Evolutionary conservation across 2,329 filamentous ascomycete genomes (phyloP), one percentile per base, ranked within the genome.

Genomic region (Colletotrichum spinosum): DNA sequence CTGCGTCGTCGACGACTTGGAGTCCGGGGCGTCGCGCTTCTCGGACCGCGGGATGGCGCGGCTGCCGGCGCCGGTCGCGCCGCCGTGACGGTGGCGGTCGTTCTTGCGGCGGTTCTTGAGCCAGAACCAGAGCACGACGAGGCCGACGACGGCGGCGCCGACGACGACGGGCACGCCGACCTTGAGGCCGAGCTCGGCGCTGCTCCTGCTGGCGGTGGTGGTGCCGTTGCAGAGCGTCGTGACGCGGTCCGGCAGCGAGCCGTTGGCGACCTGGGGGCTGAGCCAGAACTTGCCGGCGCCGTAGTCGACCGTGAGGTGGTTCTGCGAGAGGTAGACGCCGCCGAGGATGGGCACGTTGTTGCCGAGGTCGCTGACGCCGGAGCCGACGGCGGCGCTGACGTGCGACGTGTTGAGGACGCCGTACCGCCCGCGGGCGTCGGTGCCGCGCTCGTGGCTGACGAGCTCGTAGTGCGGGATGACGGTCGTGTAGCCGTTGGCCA

Each of bases 381-480:
- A 60, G 38, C 52, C 35, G 2, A 69, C 53, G 9, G 62, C 42
- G 11, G 67, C 64, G 38, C 50, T 55, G 9, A 69, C 55, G 2
- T 64, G 63, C 4, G 58, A 57, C 25, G 58, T 59, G 37, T 69
- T 68, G 9, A 54, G 15, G 3, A 69, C 58, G 8, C 58, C 52
- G 10, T 68, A 69, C 38, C 55, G 55, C 2, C 68, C 68, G 3
- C 64, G 68, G 5, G 62, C 12, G 38, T 68, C 63, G 25, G 68
- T 67, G 33, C 68, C 68, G 11, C 68, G 68, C 13, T 67, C 39
- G 8, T 67, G 51, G 6, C 25, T 48, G 5, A 69, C 68, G 8
- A 69, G 38, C 39, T 69, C 68, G 67, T 68, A 64, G 15, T 69
- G 68, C 2, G 68, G 68, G n/a, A 69, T 69, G 8, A 68, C 63